Evolutionary conservation across 768 basidiomycete species (phyloP).

Genomic region (Trametes villosa): DNA sequence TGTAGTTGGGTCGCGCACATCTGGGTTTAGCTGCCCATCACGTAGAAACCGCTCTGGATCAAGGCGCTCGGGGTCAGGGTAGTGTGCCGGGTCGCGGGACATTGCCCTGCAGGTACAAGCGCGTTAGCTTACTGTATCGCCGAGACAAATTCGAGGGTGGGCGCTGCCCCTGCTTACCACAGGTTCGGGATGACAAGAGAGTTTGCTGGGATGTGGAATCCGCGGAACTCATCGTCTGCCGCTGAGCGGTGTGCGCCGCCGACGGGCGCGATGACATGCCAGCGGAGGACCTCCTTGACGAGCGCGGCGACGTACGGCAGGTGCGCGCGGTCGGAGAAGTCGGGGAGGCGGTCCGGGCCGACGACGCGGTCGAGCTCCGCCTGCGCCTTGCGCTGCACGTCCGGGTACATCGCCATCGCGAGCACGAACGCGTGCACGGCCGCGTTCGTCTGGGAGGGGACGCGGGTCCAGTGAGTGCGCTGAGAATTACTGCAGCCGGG

Average conservation of each 20-base stretch:
- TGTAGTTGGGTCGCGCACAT: slow-evolving; percentile 8
- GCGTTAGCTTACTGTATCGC: background rate
- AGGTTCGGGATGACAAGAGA: slow-evolving; percentile 28
- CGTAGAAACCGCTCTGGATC: slow-evolving; percentile 15
- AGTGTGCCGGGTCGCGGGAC: slow-evolving; percentile 9
- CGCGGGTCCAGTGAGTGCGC: no score
- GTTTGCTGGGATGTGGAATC: slow-evolving; percentile 34
- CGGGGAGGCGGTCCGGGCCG: slow-evolving; percentile 17
- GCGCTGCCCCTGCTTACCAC: slow-evolving; percentile 12
- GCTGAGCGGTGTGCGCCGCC: slow-evolving; percentile 21
- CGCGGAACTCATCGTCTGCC: slow-evolving; percentile 34
- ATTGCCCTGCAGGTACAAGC: slow-evolving; percentile 5
- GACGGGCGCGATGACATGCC: slow-evolving; percentile 26
- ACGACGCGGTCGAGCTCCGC: slow-evolving; percentile 32
- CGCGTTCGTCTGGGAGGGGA: slow-evolving; percentile 23
- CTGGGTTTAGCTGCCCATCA: slow-evolving; percentile 2
- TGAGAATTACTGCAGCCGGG: background rate
- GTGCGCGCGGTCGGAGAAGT: slow-evolving; percentile 7
- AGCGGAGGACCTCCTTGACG: slow-evolving; percentile 27
- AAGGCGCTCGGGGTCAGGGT: slow-evolving; percentile 20
- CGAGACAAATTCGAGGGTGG: background rate
- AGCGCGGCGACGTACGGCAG: slow-evolving; percentile 30
- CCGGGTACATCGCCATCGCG: slow-evolving; percentile 34
- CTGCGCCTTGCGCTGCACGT: slow-evolving; percentile 30
- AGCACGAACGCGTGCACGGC: slow-evolving; percentile 29